Evolutionary conservation across 257 asterid genomes (phyloP), one percentile per base, ranked within the genome.

Genomic region (Rauvolfia tetraphylla): DNA sequence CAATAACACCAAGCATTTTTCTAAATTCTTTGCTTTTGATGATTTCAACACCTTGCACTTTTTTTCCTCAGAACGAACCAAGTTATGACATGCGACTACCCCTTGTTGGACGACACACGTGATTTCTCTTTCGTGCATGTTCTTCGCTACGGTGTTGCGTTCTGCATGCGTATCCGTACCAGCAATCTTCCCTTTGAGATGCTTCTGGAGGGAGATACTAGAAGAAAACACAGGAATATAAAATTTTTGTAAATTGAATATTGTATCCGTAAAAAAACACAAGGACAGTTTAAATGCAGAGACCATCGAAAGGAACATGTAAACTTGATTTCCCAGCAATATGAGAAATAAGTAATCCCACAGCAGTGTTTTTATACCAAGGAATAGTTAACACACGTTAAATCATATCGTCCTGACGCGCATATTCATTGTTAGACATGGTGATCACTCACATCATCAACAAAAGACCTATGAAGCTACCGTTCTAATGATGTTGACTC

Each of bases 81-180:
- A 46, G 31, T 70, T 29, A 53, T 31, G 46, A 78, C 72, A 78
- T 75, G 20, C 66, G 85, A 36, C 75, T 71, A 81, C 96, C 98
- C 90, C 99, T 82, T 0, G 97, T 93, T 42, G 99, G 98, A 68
- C 96, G 94, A 85, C 99, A 95, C 4, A 93, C 97, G 36, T 95
- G 99, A 85, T 95, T 95, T 85, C 95, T 86, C 87, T 80, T 95
- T 9, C 92, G 91, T 41, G 98, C 99, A 70, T 95, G 99, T 66
- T 95, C 97, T 78, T 89, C 97, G 20, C 84, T 93, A 70, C 90
- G 97, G 82, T 95, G 98, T 71, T 95, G 99, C 41, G 99, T 93
- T 71, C 99, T 85, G 83, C 99, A 95, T 68, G 90, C 86, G 77
- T 87, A 90, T 70, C 99, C 99, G 14, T 92, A 95, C 99, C 99